Evolutionary conservation across 495 filamentous ascomycete genomes (phyloP).

Genomic region (Neurospora terricola): DNA sequence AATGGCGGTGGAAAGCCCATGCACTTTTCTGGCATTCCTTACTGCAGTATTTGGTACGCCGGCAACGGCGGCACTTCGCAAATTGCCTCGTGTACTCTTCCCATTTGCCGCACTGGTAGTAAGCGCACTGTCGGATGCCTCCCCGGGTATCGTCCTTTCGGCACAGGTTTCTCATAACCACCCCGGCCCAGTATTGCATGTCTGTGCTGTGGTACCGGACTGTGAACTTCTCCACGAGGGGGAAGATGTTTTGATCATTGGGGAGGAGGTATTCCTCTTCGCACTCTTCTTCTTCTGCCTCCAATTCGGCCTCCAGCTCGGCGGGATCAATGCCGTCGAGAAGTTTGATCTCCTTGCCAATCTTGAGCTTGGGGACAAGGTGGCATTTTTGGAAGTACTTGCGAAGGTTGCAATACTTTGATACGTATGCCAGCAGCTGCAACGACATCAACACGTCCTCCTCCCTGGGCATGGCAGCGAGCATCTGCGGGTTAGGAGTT

Average conservation of each 20-base stretch:
- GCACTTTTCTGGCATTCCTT: constrained; percentile 99
- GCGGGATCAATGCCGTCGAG: constrained; percentile 55
- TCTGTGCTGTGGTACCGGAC: constrained; percentile 87
- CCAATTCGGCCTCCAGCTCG: constrained; percentile 25
- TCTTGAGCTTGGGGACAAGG: constrained; percentile 83
- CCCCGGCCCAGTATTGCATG: constrained; percentile 99
- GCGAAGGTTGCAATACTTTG: constrained; percentile 94
- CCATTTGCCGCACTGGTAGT: constrained; percentile 97
- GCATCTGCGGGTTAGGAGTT: constrained; percentile 52
- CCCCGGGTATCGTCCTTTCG: constrained; percentile 91
- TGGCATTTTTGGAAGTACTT: constrained; percentile 93
- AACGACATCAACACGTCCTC: constrained; percentile 97
- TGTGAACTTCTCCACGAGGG: constrained; percentile 95
- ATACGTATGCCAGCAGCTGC: constrained; percentile 95
- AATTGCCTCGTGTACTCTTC: constrained; percentile 93
- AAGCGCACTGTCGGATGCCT: constrained; percentile 92
- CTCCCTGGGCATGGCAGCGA: constrained; percentile 86
- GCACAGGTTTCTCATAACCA: constrained; percentile 97
- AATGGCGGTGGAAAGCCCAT: constrained; percentile 95
- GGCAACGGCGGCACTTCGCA: constrained; percentile 92
- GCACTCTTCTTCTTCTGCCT: constrained; percentile 45
- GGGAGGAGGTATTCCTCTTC: constrained; percentile 88
- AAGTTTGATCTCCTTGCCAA: constrained; percentile 71
- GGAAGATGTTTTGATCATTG: constrained; percentile 96
- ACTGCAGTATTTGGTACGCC: constrained; percentile 98